Evolutionary conservation across 1,284 basidiomycete genomes (phyloP).

Genomic region (Waitea zeae): DNA sequence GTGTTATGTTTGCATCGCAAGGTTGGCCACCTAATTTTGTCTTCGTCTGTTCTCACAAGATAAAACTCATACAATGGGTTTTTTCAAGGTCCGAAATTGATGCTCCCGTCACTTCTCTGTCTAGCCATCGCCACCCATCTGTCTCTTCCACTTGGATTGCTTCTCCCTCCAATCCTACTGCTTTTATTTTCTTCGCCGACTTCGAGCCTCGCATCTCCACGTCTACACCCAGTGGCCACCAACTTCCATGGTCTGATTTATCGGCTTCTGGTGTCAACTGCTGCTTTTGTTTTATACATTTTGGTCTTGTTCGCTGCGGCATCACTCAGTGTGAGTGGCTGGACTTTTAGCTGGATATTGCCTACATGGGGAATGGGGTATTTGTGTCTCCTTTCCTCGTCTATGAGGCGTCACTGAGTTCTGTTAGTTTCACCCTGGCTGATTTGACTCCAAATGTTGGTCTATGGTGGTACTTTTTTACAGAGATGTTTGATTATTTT

Average conservation of each 20-base stretch:
- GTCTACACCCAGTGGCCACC: slow-evolving; percentile 19
- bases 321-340: no score
- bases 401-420: slow-evolving; percentile 29
- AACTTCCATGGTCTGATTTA: slow-evolving; percentile 15
- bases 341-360: neutral
- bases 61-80: neutral
- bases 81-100: neutral
- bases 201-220: slow-evolving; percentile 48
- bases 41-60: no score
- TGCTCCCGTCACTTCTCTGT: slow-evolving; percentile 36
- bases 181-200: slow-evolving; percentile 40
- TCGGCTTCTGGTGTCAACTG: slow-evolving; percentile 34
- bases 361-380: neutral
- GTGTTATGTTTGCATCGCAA: slow-evolving; percentile 57
- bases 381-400: neutral
- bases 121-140: slow-evolving; percentile 16
- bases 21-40: slow-evolving; percentile 33
- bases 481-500: slow-evolving; percentile 99
- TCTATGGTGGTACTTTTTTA: slow-evolving; percentile 99
- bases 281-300: slow-evolving; percentile 25
- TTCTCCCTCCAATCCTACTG: slow-evolving; percentile 53
- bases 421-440: slow-evolving; percentile 32
- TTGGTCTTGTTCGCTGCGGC: neutral
- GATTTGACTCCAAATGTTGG: slow-evolving; percentile 91
- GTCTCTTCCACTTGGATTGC: slow-evolving; percentile 52